Base-by-base conservation (phyloP, 1,284 basidiomycete genomes). In the Austroboletus novae-zelandiae region DNA sequence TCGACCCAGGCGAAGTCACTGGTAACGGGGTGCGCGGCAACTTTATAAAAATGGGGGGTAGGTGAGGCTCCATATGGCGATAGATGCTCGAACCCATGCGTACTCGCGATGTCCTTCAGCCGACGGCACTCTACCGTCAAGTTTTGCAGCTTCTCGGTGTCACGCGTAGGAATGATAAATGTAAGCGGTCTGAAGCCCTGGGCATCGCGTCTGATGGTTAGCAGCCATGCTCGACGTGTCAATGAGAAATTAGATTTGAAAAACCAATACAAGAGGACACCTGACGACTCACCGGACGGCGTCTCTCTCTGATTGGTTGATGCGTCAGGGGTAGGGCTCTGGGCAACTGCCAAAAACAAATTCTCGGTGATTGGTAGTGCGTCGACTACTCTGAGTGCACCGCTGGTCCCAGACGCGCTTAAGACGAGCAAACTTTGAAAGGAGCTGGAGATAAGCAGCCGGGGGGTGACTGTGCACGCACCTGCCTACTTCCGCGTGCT, bases 101-200 rank as follows among this genome's bases (percentile, higher is more conserved):
- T 51, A 66, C 64, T 48, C 18, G 61, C 54, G 20, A 62, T 60
- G 25, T 60, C 58, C 46, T 57, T 69, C 43, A 67, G 44, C 45
- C 62, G 66, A 36, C 67, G 65, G 29, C 51, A 67, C 51, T 66
- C 62, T 1, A 56, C 43, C 11, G 51, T 48, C 13, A 69, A 49
- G 17, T 5, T 45, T 35, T 61, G 58, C 35, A 66, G 30, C 2
- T 47, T 46, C 17, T 44, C 46, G 2, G 45, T 64, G 31, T 67
- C 47, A 4, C 48, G 56, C 17, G 52, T 45, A 11, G 44, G 46
- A 15, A 65, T 40, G 5, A 35, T 31, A 31, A 61, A 59, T 13
- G 44, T 40, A 29, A 61, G 50, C 8, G 62, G 43, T 14, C 15
- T 43, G 23, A 36, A 32, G n/a, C 61, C 54, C 40, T 56, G 60